These are phyloP conservation scores for Dorcoceras hygrometricum DNA, from an alignment of 257 asterid genomes.

Conservation along the genomic window DNA sequence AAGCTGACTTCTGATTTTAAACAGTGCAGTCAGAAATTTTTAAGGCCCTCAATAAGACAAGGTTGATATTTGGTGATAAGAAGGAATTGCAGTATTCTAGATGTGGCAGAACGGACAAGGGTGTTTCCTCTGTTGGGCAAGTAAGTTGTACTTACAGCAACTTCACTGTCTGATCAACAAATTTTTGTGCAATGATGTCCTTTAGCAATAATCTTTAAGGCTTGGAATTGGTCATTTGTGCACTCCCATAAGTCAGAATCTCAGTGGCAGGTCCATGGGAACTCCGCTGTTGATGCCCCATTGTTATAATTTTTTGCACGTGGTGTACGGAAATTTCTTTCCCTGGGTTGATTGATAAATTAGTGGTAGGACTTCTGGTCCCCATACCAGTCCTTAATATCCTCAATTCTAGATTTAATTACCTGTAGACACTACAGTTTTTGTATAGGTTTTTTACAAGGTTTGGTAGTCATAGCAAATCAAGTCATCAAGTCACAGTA, in stretches of 20 bases:
- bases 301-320: background rate
- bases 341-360: background rate
- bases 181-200: slow-evolving; percentile 6
- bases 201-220: background rate
- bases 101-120: slow-evolving; percentile 98
- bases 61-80: slow-evolving; percentile 75
- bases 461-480: background rate
- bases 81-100: slow-evolving; percentile 80
- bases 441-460: background rate
- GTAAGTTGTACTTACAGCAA: slow-evolving; percentile 37
- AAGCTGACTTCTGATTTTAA: slow-evolving; percentile 19
- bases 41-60: slow-evolving; percentile 73
- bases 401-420: background rate
- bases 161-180: slow-evolving; percentile 21
- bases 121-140: slow-evolving; percentile 98
- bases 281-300: background rate
- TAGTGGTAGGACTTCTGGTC: slow-evolving; percentile 9
- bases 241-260: slow-evolving; percentile 4
- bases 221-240: background rate
- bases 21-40: slow-evolving; percentile 80
- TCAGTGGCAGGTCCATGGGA: background rate
- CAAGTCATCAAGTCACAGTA: background rate
- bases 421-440: slow-evolving; percentile 5
- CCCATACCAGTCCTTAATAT: background rate
- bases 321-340: background rate